These are phyloP conservation scores for Aspergillus vadensis DNA, from an alignment of 2,329 filamentous ascomycete species.

Conservation along the genomic window DNA sequence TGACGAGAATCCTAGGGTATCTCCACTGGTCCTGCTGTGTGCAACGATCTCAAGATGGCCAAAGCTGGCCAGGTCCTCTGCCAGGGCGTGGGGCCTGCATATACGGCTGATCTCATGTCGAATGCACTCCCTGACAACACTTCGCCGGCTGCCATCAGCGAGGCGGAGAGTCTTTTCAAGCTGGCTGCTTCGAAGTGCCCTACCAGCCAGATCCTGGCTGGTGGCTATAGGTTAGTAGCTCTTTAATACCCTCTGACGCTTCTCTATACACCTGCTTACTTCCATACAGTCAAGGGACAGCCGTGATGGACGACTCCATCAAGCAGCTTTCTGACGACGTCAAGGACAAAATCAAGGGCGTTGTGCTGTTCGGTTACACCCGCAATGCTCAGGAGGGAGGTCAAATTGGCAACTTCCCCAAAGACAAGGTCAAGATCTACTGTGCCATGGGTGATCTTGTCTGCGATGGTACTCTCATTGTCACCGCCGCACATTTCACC, in stretches of 20 bases:
- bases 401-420: constrained; percentile 45
- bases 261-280: background rate
- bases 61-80: constrained; percentile 33
- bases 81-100: constrained; percentile 50
- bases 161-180: constrained; percentile 46
- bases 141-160: constrained; percentile 38
- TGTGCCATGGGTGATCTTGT: constrained; percentile 54
- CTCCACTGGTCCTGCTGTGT: constrained; percentile 35
- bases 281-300: constrained; percentile 42
- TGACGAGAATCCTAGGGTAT: constrained; percentile 26
- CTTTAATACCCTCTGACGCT: background rate
- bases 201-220: constrained; percentile 47
- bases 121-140: constrained; percentile 46
- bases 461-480: constrained; percentile 49
- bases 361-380: constrained; percentile 48
- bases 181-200: constrained; percentile 50
- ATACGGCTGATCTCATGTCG: constrained; percentile 39
- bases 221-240: constrained; percentile 42
- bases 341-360: constrained; percentile 40
- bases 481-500: constrained; percentile 42
- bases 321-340: constrained; percentile 33
- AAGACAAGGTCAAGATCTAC: constrained; percentile 49
- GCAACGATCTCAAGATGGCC: constrained; percentile 26
- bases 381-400: constrained; percentile 43
- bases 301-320: constrained; percentile 46